A percentile compares a stretch with the other conserved stretches of the same genome.
phyloP scores from a whole-genome alignment of 1,284 basidiomycete genomes.

The Moesziomyces sp. region DNA sequence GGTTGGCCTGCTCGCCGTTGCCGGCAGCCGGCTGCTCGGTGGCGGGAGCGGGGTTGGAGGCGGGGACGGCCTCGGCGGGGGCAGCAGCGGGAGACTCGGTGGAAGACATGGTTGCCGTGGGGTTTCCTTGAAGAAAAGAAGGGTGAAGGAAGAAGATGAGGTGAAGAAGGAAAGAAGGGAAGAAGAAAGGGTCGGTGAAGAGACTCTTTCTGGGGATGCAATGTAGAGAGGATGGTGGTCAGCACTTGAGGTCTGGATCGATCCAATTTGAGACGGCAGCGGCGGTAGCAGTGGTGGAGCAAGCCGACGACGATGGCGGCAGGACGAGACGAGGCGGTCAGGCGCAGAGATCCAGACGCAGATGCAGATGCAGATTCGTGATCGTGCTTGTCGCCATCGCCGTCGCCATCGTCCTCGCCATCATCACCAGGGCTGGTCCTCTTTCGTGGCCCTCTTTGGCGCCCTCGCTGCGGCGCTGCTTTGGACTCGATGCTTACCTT shows the following conservation, averaged over 20 bases:
- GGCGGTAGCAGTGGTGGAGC: no score
- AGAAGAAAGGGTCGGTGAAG: slow-evolving; percentile 30
- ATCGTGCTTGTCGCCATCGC: no score
- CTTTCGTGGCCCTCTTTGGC: background rate
- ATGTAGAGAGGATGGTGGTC: slow-evolving; percentile 3
- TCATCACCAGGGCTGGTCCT: background rate
- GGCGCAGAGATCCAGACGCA: no score
- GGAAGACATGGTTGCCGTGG: slow-evolving; percentile 50
- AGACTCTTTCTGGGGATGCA: slow-evolving; percentile 24
- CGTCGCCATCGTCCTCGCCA: background rate
- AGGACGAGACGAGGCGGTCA: no score
- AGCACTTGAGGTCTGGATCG: slow-evolving; percentile 2
- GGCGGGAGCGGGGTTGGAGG: slow-evolving; percentile 33
- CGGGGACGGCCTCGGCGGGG: slow-evolving; percentile 50
- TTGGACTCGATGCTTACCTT: slow-evolving; percentile 21
- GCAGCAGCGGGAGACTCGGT: slow-evolving; percentile 50
- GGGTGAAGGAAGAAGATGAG: slow-evolving; percentile 1
- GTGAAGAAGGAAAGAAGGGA: slow-evolving; percentile 1
- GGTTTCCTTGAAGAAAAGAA: slow-evolving; percentile 16
- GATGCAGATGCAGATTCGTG: no score
- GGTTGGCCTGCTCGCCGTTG: slow-evolving; percentile 26
- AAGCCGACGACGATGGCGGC: no score
- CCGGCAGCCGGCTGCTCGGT: slow-evolving; percentile 64
- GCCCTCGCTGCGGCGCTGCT: background rate
- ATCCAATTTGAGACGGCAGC: no score